Conservation (phyloP, 2,329 filamentous ascomycete species). For the Aquanectria penicillioides region DNA sequence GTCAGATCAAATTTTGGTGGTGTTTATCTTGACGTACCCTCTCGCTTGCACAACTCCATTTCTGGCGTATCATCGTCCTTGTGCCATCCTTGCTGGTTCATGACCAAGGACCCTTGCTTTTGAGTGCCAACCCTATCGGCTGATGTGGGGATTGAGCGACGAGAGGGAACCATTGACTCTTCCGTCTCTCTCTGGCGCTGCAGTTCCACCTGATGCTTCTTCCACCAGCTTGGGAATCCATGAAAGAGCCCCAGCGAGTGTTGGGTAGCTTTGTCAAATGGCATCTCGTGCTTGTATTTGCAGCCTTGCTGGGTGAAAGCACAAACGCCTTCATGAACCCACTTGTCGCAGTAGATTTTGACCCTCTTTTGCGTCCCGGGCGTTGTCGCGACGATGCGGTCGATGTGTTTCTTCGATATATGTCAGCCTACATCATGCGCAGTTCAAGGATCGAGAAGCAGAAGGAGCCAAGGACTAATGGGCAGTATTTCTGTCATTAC, state of each 20-base stretch:
- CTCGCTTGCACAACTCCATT: neutral
- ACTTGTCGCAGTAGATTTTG: conserved; percentile 89
- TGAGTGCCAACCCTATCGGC: neutral
- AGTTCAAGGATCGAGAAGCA: neutral
- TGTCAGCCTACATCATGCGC: conserved; percentile 13
- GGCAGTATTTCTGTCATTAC: conserved; percentile 41
- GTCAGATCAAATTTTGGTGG: neutral
- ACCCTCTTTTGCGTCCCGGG: conserved; percentile 55
- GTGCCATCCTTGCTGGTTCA: conserved; percentile 5
- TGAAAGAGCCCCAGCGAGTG: conserved; percentile 76
- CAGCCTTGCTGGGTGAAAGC: conserved; percentile 88
- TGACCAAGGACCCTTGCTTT: neutral
- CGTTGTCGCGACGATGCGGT: conserved; percentile 44
- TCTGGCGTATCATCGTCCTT: neutral
- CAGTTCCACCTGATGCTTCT: conserved; percentile 61
- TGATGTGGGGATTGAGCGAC: neutral
- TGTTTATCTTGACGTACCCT: neutral
- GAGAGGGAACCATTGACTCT: neutral
- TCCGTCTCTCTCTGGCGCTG: conserved; percentile 36
- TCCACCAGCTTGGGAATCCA: conserved; percentile 70
- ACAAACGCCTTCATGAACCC: conserved; percentile 87
- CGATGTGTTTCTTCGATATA: conserved; percentile 45
- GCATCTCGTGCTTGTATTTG: conserved; percentile 92
- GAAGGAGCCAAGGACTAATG: neutral
- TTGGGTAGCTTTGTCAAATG: conserved; percentile 72